Base-by-base conservation (phyloP, 1,284 basidiomycete species). In the Trametes versicolor region DNA sequence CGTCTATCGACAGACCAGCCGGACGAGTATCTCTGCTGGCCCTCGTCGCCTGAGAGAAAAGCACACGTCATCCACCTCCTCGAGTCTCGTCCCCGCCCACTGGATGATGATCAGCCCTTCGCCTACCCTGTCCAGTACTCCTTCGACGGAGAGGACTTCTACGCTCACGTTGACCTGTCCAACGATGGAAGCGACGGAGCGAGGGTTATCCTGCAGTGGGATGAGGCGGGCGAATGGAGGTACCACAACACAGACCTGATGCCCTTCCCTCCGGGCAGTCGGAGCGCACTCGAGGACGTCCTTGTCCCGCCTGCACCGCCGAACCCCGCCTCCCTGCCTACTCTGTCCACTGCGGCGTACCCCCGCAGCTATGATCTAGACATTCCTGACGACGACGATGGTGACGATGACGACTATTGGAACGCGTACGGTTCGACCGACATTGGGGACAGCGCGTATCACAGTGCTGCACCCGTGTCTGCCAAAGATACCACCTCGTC, bases 121-220 rank as follows among this genome's bases (percentile, higher is more conserved):
- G 63, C 73, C 50, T 81, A 80, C 71, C 74, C 78, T 50, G 80
- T 86, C 23, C 80, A 81, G 47, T 92, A 92, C 72, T 81, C 86
- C 10, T 82, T 83, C 56, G 90, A 92, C 73, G 73, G 77, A 10
- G 88, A 91, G 57, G 78, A 83, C 59, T 73, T 84, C 27, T 85
- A 82, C 75, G 90, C 91, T 9, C 90, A 93, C 65, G 83, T 87
- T 64, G 82, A 84, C 71, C 77, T 91, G 76, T 79, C 81, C 56
- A 62, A 74, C 17, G 67, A 72, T 32, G 67, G 70, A 27, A 58
- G 64, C 37, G 73, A 79, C 27, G 84, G 80, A 17, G 78, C 90
- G 64, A 83, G 90, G 66, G 80, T 93, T 51, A 78, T 92, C 64
- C 91, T 93, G 74, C 84, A 85, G 49, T 91, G 88, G 88, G 85